Evolutionary conservation across 2,329 filamentous ascomycete genomes (phyloP), one percentile per base, ranked within the genome.

Genomic region (Aureobasidium sp.): DNA sequence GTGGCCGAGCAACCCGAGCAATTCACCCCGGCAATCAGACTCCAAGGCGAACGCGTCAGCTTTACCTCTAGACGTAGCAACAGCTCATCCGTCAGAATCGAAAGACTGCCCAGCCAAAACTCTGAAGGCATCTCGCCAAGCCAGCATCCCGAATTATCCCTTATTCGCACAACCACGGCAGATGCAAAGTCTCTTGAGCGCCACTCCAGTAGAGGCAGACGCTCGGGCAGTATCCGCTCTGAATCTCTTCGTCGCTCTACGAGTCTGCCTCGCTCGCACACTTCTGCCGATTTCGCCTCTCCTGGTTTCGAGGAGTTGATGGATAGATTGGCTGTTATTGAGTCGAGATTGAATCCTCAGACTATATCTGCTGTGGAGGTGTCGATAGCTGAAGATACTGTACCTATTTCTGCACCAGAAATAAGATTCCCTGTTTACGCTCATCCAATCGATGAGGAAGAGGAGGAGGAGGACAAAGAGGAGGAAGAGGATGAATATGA

Each of bases 231-330:
- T 55, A 32, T 9, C n/a, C 52, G 24, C 26, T 48, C 46, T 17
- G 26, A n/a, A 13, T 20, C 37, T 13, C 24, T 27, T 15, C 46
- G 27, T 1, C 41, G 56, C 43, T 47, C 46, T 3, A n/a, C 13
- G 1, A 48, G 46, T 48, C 26, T 50, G 1, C 20, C 41, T 32
- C 44, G 17, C 34, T 20, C 34, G 6, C 26, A n/a, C 8, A n/a
- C 34, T 1, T 51, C 47, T 20, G 60, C 37, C 17, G 60, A 62
- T 0, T 43, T 48, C 7, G 15, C 43, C 10, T 48, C 48, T 0
- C 34, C 52, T n/a, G 60, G 41, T 2, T 60, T 60, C 13, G 48
- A 53, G 5, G 60, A 62, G 32, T n/a, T 62, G n/a, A 62, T 62
- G 60, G 43, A 48, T 43, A 41, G 51, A 41, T 26, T 62, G 20